Percentiles rank a stretch among this genome's conserved stretches.
Conservation (phyloP, 2,329 filamentous ascomycete species). For the Penicillium capsulatum region DNA sequence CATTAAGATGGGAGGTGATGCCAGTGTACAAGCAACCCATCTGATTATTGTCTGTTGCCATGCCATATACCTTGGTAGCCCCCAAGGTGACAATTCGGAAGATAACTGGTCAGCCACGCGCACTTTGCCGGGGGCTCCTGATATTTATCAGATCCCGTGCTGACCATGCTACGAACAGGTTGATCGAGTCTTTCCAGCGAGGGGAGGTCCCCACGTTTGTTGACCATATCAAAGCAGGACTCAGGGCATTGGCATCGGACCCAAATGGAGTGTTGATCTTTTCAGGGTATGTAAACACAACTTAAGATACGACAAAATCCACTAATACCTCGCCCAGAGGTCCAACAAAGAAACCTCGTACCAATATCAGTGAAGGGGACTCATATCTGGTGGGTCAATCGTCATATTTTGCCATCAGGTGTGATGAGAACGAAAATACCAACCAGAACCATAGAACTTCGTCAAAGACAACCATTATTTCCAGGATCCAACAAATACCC, state of each 20-base stretch:
- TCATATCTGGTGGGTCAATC: slow-evolving; percentile 53
- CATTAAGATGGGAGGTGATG: not conserved
- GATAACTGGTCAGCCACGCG: slow-evolving; percentile 61
- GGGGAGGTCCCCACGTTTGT: slow-evolving; percentile 77
- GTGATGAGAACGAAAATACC: not conserved
- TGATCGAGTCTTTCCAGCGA: slow-evolving; percentile 71
- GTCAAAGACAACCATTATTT: slow-evolving; percentile 36
- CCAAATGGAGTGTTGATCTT: slow-evolving; percentile 58
- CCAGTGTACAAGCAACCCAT: slow-evolving; percentile 33
- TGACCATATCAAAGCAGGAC: slow-evolving; percentile 65
- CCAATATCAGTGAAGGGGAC: slow-evolving; percentile 55
- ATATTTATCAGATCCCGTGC: not conserved
- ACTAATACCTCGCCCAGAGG: slow-evolving; percentile 45
- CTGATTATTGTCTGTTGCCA: slow-evolving; percentile 82
- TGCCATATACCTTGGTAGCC: slow-evolving; percentile 66
- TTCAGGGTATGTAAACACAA: slow-evolving; percentile 59
- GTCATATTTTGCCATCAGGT: not conserved
- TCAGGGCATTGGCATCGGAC: slow-evolving; percentile 51
- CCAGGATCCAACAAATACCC: slow-evolving; percentile 6
- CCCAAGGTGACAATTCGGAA: slow-evolving; percentile 51
- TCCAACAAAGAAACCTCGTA: slow-evolving; percentile 56
- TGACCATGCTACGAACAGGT: slow-evolving; percentile 40
- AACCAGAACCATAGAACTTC: slow-evolving; percentile 27
- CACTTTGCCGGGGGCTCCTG: too few species aligned
- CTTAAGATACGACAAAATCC: not conserved